A percentile compares a stretch with the other conserved stretches of the same genome.
These are phyloP conservation scores for Bisporella sp. DNA, from an alignment of 2,329 filamentous ascomycete species.

Conservation along the genomic window DNA sequence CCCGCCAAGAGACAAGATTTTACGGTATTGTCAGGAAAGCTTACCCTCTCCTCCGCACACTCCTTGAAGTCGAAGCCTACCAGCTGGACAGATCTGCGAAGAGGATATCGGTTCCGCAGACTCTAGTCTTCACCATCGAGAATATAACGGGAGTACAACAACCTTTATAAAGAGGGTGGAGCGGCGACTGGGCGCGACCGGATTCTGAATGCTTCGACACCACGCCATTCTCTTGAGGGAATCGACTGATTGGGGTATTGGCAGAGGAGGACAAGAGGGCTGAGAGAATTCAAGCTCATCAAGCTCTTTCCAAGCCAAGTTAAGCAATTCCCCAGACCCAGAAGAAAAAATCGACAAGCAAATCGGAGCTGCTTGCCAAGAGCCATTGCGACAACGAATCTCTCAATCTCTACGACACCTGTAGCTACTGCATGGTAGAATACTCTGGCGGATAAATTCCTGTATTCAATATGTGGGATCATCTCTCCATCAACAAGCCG, in stretches of 20 bases:
- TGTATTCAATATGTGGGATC: slow-evolving; percentile 67
- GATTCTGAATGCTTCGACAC: slow-evolving; percentile 36
- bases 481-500: slow-evolving; percentile 81
- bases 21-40: too few species aligned
- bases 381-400: background rate
- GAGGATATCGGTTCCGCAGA: too few species aligned
- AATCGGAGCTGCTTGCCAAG: too few species aligned
- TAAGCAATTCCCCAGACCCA: background rate
- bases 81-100: too few species aligned
- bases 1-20: too few species aligned
- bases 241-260: slow-evolving; percentile 27
- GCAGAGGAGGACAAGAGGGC: slow-evolving; percentile 3
- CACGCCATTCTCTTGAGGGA: slow-evolving; percentile 23
- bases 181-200: slow-evolving; percentile 43
- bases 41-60: too few species aligned
- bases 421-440: too few species aligned
- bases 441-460: background rate
- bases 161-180: slow-evolving; percentile 13
- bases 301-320: background rate
- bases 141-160: background rate
- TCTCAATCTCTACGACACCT: background rate
- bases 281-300: background rate
- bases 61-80: too few species aligned
- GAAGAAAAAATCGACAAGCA: background rate
- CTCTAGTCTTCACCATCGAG: background rate